These are phyloP conservation scores for Lavandula angustifolia DNA, from an alignment of 257 asterid genomes.

Conservation along the genomic window DNA sequence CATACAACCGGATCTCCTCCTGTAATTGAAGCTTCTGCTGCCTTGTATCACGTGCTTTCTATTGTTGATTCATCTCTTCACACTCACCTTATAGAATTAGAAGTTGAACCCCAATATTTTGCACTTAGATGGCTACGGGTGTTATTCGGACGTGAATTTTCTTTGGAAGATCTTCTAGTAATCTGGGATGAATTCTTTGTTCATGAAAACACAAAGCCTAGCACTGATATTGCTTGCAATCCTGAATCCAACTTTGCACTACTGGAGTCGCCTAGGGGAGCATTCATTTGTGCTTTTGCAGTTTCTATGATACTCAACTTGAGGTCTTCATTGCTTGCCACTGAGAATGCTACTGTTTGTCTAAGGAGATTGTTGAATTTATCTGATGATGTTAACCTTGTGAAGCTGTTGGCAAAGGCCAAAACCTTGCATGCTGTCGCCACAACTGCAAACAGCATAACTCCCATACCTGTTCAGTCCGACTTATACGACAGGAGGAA, in stretches of 20 bases:
- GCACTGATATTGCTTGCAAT: conserved; percentile 33
- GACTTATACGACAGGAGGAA: conserved; percentile 45
- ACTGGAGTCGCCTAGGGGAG: conserved; percentile 74
- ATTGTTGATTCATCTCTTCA: conserved; percentile 80
- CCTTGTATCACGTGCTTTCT: conserved; percentile 77
- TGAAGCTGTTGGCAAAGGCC: conserved; percentile 63
- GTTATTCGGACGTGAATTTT: conserved; percentile 88
- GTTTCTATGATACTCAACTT: conserved; percentile 79
- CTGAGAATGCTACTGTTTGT: conserved; percentile 82
- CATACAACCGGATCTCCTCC: conserved; percentile 67
- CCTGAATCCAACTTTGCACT: conserved; percentile 50
- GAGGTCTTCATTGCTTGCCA: conserved; percentile 85
- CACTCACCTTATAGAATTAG: conserved; percentile 83
- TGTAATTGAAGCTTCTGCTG: conserved; percentile 82
- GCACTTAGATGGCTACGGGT: conserved; percentile 90
- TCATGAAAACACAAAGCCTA: conserved; percentile 45
- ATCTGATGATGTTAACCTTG: conserved; percentile 60
- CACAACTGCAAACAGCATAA: conserved; percentile 52
- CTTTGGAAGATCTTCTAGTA: conserved; percentile 65
- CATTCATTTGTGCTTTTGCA: conserved; percentile 82
- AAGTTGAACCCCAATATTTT: conserved; percentile 90
- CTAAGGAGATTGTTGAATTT: conserved; percentile 79
- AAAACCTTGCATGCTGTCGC: conserved; percentile 72
- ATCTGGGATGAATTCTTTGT: conserved; percentile 87
- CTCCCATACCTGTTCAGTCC: conserved; percentile 42